Base-by-base conservation (phyloP, 495 filamentous ascomycete species). In the Letharia lupina region DNA sequence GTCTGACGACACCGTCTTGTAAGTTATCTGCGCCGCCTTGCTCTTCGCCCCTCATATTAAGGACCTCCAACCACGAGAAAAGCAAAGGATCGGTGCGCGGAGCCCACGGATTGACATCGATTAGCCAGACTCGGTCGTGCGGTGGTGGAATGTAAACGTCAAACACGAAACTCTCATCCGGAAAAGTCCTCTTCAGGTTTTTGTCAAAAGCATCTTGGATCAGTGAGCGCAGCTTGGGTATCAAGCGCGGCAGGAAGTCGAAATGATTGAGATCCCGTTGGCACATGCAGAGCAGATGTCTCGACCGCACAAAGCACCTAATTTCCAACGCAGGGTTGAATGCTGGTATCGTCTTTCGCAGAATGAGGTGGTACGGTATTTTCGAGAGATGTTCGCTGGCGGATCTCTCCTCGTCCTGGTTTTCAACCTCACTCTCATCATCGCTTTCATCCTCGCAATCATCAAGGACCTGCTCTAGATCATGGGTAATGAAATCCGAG, bases 91-190 rank as follows among this genome's bases (percentile, higher is more conserved):
- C 94, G 0, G 94, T 99, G 64, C 91, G 76, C 61, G 84, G 86
- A 15, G 94, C 95, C 90, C 94, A 99, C 0, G 94, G 91, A 69
- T 99, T 98, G 62, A 99, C 86, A 73, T 99, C 94, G 44, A 98
- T 86, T 37, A 99, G 77, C 79, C 93, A 88, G 0, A 95, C 91
- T 31, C 86, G 79, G 69, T 87, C 82, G 64, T 89, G 84, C 7
- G 89, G 88, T 58, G 88, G 86, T 6, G 91, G 93, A 15, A 98
- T 81, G 69, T 97, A 98, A 33, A 84, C 89, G 75, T 99, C 94
- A 68, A 99, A 96, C 0, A 86, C 85, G 65, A 94, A 98, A 73
- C 84, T 87, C 9, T 82, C 78, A 70, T 97, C 95, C 0, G 88
- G 88, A 74, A 98, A 98, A 0, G 83, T 89, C 62, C 84, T 77